phyloP scores from a whole-genome alignment of 2,329 filamentous ascomycete species.

The Colletotrichum godetiae region DNA sequence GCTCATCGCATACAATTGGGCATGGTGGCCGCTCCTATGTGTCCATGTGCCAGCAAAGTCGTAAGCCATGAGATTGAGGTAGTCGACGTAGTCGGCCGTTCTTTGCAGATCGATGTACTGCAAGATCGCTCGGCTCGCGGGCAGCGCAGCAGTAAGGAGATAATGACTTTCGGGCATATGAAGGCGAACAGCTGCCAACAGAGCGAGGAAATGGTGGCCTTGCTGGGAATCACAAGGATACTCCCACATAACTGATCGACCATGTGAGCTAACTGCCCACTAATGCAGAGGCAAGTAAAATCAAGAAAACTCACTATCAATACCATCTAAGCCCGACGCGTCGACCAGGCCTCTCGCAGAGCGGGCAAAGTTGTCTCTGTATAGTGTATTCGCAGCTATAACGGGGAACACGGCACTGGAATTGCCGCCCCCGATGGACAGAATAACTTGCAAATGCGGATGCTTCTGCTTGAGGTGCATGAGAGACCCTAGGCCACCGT shows the following conservation, averaged over 20 bases:
- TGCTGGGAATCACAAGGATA: slow-evolving; percentile 75
- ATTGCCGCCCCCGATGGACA: slow-evolving; percentile 78
- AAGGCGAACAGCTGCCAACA: slow-evolving; percentile 74
- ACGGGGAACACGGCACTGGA: slow-evolving; percentile 75
- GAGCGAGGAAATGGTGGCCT: slow-evolving; percentile 75
- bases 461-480: slow-evolving; percentile 78
- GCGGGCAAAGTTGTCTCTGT: slow-evolving; percentile 76
- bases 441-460: slow-evolving; percentile 76
- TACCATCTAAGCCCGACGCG: slow-evolving; percentile 69
- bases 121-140: slow-evolving; percentile 73
- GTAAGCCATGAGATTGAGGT: slow-evolving; percentile 84
- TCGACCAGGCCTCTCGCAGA: slow-evolving; percentile 76
- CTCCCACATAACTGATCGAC: slow-evolving; percentile 79
- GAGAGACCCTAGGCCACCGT: slow-evolving; percentile 79
- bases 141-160: slow-evolving; percentile 77
- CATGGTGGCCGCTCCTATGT: slow-evolving; percentile 76
- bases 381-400: slow-evolving; percentile 70
- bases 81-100: slow-evolving; percentile 75
- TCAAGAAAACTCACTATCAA: slow-evolving; percentile 70
- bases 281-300: background rate
- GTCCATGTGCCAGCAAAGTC: slow-evolving; percentile 83
- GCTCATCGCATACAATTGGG: slow-evolving; percentile 75
- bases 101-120: slow-evolving; percentile 75
- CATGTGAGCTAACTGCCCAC: slow-evolving; percentile 14
- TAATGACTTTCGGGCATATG: slow-evolving; percentile 77